These are phyloP conservation scores for Solanum verrucosum DNA, from an alignment of 257 asterid species.

Conservation along the genomic window DNA sequence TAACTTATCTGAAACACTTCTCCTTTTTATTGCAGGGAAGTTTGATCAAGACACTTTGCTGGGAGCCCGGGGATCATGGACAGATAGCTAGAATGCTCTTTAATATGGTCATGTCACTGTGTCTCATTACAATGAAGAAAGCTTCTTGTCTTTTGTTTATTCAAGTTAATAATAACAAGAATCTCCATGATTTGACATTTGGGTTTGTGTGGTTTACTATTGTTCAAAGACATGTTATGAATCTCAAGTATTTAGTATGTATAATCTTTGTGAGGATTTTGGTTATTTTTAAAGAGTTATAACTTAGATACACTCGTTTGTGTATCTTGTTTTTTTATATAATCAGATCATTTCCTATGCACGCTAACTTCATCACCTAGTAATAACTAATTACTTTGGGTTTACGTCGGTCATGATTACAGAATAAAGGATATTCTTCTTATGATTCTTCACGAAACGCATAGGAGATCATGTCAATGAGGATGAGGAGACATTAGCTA, in stretches of 20 bases:
- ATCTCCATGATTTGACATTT: neutral
- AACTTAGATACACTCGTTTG: too few species aligned
- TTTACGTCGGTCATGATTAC: neutral
- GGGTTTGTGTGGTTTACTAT: too few species aligned
- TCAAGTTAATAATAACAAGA: too few species aligned
- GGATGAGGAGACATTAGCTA: constrained; percentile 1
- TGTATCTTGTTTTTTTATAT: too few species aligned
- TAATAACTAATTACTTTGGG: constrained; percentile 1
- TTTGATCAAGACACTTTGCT: neutral
- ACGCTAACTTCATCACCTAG: too few species aligned
- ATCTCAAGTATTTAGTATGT: too few species aligned
- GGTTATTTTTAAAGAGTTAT: too few species aligned
- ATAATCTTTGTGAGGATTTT: too few species aligned
- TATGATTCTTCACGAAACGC: constrained; percentile 1
- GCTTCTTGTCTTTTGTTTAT: too few species aligned
- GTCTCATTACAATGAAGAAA: neutral
- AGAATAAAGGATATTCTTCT: neutral
- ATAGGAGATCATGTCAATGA: neutral
- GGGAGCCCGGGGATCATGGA: neutral
- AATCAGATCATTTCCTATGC: too few species aligned
- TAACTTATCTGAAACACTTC: neutral
- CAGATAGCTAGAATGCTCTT: neutral
- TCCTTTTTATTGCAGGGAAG: neutral
- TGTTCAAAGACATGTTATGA: too few species aligned
- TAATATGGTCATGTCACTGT: neutral